Evolutionary conservation across 257 asterid species (phyloP).

Genomic region (Nicotiana obtusifolia): DNA sequence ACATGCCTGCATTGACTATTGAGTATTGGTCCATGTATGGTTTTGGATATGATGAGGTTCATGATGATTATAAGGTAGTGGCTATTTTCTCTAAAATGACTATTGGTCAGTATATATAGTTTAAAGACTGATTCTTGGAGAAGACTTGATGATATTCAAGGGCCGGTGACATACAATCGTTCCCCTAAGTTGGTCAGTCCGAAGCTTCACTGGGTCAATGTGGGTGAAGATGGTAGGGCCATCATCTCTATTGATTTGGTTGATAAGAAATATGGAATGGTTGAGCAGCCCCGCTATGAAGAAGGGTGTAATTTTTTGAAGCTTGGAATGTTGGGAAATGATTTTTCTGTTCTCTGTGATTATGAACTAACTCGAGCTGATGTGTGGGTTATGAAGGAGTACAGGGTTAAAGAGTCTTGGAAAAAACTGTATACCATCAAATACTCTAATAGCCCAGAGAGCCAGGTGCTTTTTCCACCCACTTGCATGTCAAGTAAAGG

Average conservation of each 20-base stretch:
- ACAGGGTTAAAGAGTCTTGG: neutral
- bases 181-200: neutral
- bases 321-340: neutral
- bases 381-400: neutral
- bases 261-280: neutral
- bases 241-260: neutral
- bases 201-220: neutral
- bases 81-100: neutral
- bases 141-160: neutral
- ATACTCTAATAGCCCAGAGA: neutral
- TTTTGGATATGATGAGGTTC: neutral
- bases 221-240: neutral
- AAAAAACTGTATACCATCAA: neutral
- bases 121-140: neutral
- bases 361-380: neutral
- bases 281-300: neutral
- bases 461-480: neutral
- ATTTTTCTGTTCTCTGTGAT: neutral
- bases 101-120: neutral
- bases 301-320: neutral
- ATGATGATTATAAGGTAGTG: neutral
- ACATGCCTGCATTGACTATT: too few relatives aligned
- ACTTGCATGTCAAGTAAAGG: conserved; percentile 32
- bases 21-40: neutral
- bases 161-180: neutral